Base-by-base conservation (phyloP, 2,329 filamentous ascomycete genomes). In the Fusarium begoniae region DNA sequence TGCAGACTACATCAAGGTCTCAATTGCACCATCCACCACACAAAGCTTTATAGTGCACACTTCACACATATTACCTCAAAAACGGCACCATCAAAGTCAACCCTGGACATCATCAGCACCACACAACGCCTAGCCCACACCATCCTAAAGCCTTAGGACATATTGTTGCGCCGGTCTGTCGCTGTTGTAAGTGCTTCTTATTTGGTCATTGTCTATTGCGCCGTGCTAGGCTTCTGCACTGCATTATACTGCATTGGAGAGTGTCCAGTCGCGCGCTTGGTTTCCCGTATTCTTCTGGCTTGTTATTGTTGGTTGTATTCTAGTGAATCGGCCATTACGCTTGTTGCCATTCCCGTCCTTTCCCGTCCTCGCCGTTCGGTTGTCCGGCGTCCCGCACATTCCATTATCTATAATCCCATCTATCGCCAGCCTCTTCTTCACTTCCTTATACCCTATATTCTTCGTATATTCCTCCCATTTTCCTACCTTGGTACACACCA, bases 301-400 rank as follows among this genome's bases (percentile, higher is more conserved):
- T 53, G 48, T 57, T 55, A 12, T 59, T 62, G 50, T 70, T 74
- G 61, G 73, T 44, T 61, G 63, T 63, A 59, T 66, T 73, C 59
- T 40, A 66, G 60, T 70, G 62, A 73, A 72, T 67, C 66, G 58
- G 66, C 67, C 73, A 69, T 64, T 74, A 60, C 66, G 70, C 70
- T 76, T 73, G 57, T 67, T 50, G 59, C 70, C 67, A 57, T 73
- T 78, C 69, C 77, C 77, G 76, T 74, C 69, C 68, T 68, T 75
- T 78, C 75, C 76, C 76, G 76, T 58, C 50, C 58, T 77, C 66
- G 72, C 68, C 68, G 71, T 58, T 66, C 60, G 64, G 76, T 64
- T 66, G 72, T 69, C 75, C 70, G 76, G 75, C 69, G 56, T 77
- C 69, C 75, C 59, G 63, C 62, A 75, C 63, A 72, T 69, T 65